A percentile compares a stretch with the other conserved stretches of the same genome.
These are phyloP conservation scores for Pichia exigua DNA, from an alignment of 805 yeast genomes.

Conservation along the genomic window DNA sequence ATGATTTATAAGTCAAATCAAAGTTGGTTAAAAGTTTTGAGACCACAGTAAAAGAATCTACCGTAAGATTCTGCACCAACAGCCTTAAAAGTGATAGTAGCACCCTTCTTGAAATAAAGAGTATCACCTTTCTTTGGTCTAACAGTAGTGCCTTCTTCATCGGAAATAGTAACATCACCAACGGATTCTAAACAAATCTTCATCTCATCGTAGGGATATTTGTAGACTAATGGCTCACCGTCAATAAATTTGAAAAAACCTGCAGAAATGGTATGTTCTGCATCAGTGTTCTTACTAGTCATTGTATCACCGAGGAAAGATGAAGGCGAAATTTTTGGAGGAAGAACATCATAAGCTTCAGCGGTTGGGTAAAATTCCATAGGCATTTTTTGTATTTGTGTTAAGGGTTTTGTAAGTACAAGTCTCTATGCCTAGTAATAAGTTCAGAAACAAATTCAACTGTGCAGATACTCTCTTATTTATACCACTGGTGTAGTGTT, in stretches of 20 bases:
- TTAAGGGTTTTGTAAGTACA: too few relatives aligned
- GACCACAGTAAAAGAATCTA: constrained; percentile 50
- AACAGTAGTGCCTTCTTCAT: constrained; percentile 53
- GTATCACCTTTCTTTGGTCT: constrained; percentile 58
- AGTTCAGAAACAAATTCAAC: neutral
- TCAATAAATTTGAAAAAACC: constrained; percentile 41
- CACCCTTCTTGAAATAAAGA: constrained; percentile 54
- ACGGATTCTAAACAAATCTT: constrained; percentile 57
- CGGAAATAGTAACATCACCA: constrained; percentile 53
- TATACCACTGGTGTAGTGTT: neutral
- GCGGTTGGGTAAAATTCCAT: constrained; percentile 45
- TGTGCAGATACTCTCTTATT: neutral
- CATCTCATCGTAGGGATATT: constrained; percentile 26
- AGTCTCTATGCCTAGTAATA: too few relatives aligned
- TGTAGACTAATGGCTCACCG: constrained; percentile 6
- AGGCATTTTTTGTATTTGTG: constrained; percentile 34
- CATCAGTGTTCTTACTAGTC: constrained; percentile 43
- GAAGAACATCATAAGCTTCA: constrained; percentile 47
- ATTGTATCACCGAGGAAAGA: constrained; percentile 59
- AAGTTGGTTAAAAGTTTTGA: constrained; percentile 25
- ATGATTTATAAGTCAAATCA: neutral
- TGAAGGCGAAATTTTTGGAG: constrained; percentile 52
- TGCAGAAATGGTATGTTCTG: constrained; percentile 50
- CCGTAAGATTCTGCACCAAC: constrained; percentile 45
- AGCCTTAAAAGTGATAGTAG: constrained; percentile 50